A percentile compares a stretch with the other conserved stretches of the same genome.
Evolutionary conservation across 1,284 basidiomycete species (phyloP).

Genomic region (Heterobasidion occidentale): DNA sequence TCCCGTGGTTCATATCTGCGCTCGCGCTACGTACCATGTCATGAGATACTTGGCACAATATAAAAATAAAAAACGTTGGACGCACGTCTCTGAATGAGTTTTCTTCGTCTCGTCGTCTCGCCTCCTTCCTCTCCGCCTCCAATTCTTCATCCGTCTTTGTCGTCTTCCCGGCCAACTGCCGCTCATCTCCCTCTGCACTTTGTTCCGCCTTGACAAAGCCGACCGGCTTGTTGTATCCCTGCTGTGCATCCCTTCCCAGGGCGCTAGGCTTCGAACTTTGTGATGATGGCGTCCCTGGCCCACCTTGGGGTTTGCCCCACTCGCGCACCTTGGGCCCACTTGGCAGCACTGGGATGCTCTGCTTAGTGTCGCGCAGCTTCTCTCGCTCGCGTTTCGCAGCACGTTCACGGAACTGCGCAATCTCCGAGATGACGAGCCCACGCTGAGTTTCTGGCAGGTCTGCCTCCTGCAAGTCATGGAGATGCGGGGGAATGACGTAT

Average conservation of each 20-base stretch:
- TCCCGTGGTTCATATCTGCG: slow-evolving; percentile 78
- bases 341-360: slow-evolving; percentile 45
- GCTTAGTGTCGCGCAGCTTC: slow-evolving; percentile 68
- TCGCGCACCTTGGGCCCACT: slow-evolving; percentile 69
- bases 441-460: slow-evolving; percentile 95
- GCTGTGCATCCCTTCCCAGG: slow-evolving; percentile 53
- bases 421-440: slow-evolving; percentile 89
- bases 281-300: slow-evolving; percentile 22
- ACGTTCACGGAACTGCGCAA: slow-evolving; percentile 86
- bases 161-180: slow-evolving; percentile 23
- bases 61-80: slow-evolving; percentile 13
- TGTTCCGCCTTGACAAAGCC: slow-evolving; percentile 73
- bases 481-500: slow-evolving; percentile 87
- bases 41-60: slow-evolving; percentile 5
- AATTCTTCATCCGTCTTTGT: slow-evolving; percentile 80
- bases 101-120: slow-evolving; percentile 69
- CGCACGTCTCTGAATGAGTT: slow-evolving; percentile 79
- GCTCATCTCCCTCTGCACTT: slow-evolving; percentile 29
- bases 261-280: slow-evolving; percentile 14
- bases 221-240: slow-evolving; percentile 71
- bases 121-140: slow-evolving; percentile 70
- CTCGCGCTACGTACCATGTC: slow-evolving; percentile 47
- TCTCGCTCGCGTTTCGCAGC: slow-evolving; percentile 83
- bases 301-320: slow-evolving; percentile 57
- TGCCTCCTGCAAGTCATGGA: slow-evolving; percentile 91